Conservation (phyloP, 306 rosid species). For the Quercus parvula region DNA sequence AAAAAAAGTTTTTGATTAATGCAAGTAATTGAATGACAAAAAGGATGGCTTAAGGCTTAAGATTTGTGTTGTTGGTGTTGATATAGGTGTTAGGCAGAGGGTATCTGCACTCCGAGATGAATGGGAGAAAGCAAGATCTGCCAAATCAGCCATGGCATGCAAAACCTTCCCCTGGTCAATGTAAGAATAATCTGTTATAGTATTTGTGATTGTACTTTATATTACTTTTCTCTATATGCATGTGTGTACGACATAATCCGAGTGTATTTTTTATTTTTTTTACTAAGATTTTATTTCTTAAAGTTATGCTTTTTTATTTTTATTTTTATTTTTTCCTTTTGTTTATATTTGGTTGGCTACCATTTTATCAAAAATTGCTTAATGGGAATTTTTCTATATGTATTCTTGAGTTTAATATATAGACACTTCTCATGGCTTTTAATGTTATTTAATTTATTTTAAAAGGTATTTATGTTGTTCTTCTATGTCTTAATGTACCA, state of each 20-base stretch:
- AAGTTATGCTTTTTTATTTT: not conserved
- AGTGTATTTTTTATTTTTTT: not conserved
- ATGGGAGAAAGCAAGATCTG: slow-evolving; percentile 30
- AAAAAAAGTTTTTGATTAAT: not conserved
- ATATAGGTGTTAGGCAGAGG: slow-evolving; percentile 64
- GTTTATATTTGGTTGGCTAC: not conserved
- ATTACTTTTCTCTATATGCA: not conserved
- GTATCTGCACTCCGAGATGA: slow-evolving; percentile 44
- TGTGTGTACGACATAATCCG: not conserved
- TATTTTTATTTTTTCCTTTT: too few relatives aligned
- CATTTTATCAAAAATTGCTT: not conserved
- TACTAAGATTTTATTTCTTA: not conserved
- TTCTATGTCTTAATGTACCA: not conserved
- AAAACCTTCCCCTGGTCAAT: slow-evolving; percentile 42
- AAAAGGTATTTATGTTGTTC: not conserved
- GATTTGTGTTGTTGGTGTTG: slow-evolving; percentile 14
- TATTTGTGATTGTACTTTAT: not conserved
- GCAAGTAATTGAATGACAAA: not conserved
- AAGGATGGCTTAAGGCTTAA: slow-evolving; percentile 11
- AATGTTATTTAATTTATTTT: not conserved
- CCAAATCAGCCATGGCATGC: slow-evolving; percentile 34
- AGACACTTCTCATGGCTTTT: too few relatives aligned
- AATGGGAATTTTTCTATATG: not conserved
- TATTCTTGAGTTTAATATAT: too few relatives aligned
- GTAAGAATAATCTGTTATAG: not conserved